These are phyloP conservation scores for Fusarium ambrosium DNA, from an alignment of 2,329 filamentous ascomycete genomes.

Conservation along the genomic window DNA sequence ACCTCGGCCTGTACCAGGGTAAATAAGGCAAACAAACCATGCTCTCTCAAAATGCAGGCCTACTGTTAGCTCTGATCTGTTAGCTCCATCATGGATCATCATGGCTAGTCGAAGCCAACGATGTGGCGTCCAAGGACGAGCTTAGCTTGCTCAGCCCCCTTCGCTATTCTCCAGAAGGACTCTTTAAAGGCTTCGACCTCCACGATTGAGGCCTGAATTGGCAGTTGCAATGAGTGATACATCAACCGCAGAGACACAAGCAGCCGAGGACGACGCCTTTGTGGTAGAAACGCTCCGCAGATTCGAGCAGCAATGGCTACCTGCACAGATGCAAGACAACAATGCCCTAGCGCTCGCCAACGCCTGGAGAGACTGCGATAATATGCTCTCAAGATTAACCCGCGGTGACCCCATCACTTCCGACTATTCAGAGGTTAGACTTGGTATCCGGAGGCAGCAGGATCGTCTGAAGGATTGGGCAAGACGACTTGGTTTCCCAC, in stretches of 20 bases:
- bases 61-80: not conserved
- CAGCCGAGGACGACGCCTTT: not conserved
- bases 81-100: not conserved
- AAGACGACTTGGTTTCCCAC: not conserved
- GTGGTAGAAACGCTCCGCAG: not conserved
- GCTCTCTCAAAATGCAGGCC: fast-evolving
- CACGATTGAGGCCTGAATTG: not conserved
- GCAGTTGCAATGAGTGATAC: not conserved
- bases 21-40: not conserved
- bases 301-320: not conserved
- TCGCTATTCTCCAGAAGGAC: not conserved
- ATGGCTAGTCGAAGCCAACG: not conserved
- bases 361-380: not conserved
- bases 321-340: not conserved
- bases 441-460: not conserved
- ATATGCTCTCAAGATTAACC: not conserved
- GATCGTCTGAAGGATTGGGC: not conserved
- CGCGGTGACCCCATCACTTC: not conserved
- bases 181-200: not conserved
- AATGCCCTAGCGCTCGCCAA: not conserved
- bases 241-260: not conserved
- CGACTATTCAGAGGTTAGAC: not conserved
- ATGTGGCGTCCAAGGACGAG: not conserved
- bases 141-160: not conserved
- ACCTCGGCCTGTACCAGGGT: not conserved